These are phyloP conservation scores for Paecilomyces sp. DNA, from an alignment of 2,329 filamentous ascomycete species.

Conservation along the genomic window DNA sequence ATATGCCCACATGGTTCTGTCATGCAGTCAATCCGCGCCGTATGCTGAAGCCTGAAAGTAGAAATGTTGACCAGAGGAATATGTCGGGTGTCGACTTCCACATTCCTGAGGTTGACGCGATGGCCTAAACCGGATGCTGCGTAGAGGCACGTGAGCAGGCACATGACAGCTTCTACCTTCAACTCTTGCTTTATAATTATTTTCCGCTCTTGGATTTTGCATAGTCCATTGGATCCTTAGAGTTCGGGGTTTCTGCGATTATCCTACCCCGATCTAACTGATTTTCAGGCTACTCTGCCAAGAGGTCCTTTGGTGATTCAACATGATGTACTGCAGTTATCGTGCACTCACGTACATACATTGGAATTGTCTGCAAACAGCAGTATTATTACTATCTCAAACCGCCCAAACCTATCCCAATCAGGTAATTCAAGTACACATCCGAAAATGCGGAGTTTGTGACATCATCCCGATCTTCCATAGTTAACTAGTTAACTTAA, in stretches of 20 bases:
- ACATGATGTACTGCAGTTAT: too few species aligned
- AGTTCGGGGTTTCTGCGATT: too few species aligned
- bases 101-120: background rate
- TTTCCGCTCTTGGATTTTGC: too few species aligned
- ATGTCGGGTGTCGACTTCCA: background rate
- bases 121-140: background rate
- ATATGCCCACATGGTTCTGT: background rate
- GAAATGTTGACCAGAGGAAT: background rate
- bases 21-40: background rate
- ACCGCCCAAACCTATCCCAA: background rate
- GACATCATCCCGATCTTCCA: background rate
- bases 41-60: background rate
- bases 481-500: background rate
- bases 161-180: background rate
- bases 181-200: too few species aligned
- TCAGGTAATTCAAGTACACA: background rate
- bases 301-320: too few species aligned
- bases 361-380: background rate
- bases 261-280: too few species aligned
- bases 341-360: too few species aligned
- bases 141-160: background rate
- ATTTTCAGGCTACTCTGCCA: too few species aligned
- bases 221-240: too few species aligned
- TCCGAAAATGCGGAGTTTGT: background rate
- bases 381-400: background rate